These are phyloP conservation scores for Lodderomyces elongisporus DNA, from an alignment of 1,139 yeast species.

Conservation along the genomic window DNA sequence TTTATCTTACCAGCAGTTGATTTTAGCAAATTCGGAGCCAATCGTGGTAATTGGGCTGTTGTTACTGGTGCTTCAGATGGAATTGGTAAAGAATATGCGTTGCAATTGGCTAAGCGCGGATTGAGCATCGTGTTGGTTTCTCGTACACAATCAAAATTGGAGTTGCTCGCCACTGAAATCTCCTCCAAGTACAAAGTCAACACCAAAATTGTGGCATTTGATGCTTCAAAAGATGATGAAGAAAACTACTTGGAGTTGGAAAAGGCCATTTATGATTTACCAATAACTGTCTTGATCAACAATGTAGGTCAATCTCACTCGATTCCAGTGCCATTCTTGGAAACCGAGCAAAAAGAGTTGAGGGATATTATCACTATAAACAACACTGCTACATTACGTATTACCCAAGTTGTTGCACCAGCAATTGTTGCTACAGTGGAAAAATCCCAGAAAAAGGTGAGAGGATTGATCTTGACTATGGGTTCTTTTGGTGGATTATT, in stretches of 20 bases:
- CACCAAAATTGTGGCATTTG: constrained; percentile 70
- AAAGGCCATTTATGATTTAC: constrained; percentile 45
- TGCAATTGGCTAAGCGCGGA: constrained; percentile 80
- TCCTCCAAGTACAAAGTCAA: constrained; percentile 53
- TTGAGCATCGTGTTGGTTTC: constrained; percentile 80
- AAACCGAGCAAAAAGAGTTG: constrained; percentile 71
- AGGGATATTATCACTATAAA: constrained; percentile 78
- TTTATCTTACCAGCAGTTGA: constrained; percentile 62
- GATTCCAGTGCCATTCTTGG: constrained; percentile 89
- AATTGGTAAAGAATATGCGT: constrained; percentile 86
- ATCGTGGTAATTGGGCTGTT: constrained; percentile 72
- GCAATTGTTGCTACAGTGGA: constrained; percentile 52
- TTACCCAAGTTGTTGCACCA: constrained; percentile 76
- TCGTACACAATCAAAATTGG: constrained; percentile 76
- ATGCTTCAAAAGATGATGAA: constrained; percentile 57
- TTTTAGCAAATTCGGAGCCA: constrained; percentile 65
- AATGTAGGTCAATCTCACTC: constrained; percentile 95
- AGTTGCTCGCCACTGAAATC: constrained; percentile 60
- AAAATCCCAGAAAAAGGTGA: constrained; percentile 26
- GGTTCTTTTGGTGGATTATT: constrained; percentile 94
- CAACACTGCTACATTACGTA: constrained; percentile 75
- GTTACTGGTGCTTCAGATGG: constrained; percentile 98
- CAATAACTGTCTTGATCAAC: constrained; percentile 74
- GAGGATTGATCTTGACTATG: constrained; percentile 85
- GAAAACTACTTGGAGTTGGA: constrained; percentile 46